phyloP scores from a whole-genome alignment of 352 stramenopile species.

The Pythium brassicae region DNA sequence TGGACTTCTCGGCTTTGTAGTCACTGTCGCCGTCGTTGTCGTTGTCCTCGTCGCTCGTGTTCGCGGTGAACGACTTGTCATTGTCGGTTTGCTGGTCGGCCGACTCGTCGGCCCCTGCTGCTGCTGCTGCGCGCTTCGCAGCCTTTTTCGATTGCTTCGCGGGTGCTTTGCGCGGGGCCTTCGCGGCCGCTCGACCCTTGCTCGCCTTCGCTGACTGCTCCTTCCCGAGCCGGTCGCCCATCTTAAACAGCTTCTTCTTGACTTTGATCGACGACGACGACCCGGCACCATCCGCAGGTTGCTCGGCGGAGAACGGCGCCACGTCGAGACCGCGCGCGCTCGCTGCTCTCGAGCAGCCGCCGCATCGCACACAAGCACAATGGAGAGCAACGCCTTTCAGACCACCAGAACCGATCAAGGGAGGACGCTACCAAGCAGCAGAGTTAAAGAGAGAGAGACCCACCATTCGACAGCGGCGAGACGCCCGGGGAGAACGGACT shows the following conservation, averaged over 20 bases:
- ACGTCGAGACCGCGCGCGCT: constrained; percentile 58
- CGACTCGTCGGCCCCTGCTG: constrained; percentile 15
- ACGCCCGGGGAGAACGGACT: constrained; percentile 68
- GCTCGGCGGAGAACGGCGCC: constrained; percentile 55
- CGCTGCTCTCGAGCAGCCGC: constrained; percentile 15
- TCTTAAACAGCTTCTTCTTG: constrained; percentile 36
- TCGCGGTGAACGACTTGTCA: constrained; percentile 25
- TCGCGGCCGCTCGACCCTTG: constrained; percentile 10
- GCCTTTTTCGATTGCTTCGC: neutral
- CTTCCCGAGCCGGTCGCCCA: constrained; percentile 15
- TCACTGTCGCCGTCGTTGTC: constrained; percentile 53
- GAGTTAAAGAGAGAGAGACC: constrained; percentile 3
- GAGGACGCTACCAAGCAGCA: neutral
- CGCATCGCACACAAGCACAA: neutral
- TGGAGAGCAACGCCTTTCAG: too few relatives aligned
- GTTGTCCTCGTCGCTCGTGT: constrained; percentile 35
- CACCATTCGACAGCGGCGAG: constrained; percentile 67
- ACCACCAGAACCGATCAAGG: too few relatives aligned
- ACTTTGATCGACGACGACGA: constrained; percentile 2
- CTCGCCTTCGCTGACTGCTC: constrained; percentile 19
- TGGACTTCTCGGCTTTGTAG: constrained; percentile 20
- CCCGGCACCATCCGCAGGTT: constrained; percentile 11
- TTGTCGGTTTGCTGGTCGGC: constrained; percentile 27
- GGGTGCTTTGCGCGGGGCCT: constrained; percentile 7
- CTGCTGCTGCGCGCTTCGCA: neutral